Percentiles rank a stretch among this genome's conserved stretches.
These are phyloP conservation scores for Russula olivacea DNA, from an alignment of 768 basidiomycete genomes.

Conservation along the genomic window DNA sequence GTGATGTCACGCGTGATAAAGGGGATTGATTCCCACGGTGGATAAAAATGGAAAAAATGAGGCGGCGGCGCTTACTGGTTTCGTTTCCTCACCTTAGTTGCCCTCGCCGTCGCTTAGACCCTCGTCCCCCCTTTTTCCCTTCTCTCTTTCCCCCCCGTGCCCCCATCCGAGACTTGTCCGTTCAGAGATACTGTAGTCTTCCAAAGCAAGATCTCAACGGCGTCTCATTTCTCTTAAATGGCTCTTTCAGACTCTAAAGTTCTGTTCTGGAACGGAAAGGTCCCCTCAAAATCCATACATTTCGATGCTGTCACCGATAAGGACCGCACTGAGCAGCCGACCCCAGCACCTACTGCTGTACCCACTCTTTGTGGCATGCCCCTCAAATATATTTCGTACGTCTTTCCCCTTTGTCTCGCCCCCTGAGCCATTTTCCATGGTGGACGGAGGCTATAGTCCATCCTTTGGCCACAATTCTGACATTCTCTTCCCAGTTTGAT, in stretches of 20 bases:
- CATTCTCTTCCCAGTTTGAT: constrained; percentile 47
- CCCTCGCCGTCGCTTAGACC: background rate
- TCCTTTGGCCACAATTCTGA: background rate
- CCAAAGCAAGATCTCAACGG: constrained; percentile 7
- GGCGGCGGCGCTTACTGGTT: background rate
- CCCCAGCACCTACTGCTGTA: constrained; percentile 34
- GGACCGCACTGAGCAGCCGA: constrained; percentile 18
- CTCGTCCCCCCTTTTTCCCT: too few relatives aligned
- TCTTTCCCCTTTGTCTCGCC: constrained; percentile 25
- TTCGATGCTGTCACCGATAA: constrained; percentile 11
- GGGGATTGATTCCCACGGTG: background rate
- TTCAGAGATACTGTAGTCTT: background rate
- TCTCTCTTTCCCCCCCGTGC: background rate
- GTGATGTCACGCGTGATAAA: background rate
- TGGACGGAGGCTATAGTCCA: background rate
- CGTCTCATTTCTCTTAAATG: constrained; percentile 1
- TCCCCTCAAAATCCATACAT: constrained; percentile 8
- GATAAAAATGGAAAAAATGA: background rate
- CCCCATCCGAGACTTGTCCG: background rate
- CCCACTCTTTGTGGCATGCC: constrained; percentile 66
- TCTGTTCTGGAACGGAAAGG: constrained; percentile 21
- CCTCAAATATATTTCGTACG: constrained; percentile 76
- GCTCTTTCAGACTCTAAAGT: constrained; percentile 13
- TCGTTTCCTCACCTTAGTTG: background rate
- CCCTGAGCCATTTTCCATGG: background rate